Base-by-base conservation (phyloP, 176 grass and related monocot genomes). In the Aegilops speltoides region DNA sequence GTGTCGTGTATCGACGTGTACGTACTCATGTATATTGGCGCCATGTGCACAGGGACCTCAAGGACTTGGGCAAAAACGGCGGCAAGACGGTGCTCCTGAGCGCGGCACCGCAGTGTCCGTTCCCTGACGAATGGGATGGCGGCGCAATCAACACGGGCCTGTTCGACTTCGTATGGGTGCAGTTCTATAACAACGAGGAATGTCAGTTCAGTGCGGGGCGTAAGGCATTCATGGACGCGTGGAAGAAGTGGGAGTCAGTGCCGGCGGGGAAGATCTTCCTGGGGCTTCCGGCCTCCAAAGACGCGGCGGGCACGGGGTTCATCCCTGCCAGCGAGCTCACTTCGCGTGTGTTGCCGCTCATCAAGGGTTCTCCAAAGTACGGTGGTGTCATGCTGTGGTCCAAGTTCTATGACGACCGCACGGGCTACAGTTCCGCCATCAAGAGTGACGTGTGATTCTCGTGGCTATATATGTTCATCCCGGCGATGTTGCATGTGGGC, bases 101-200 rank as follows among this genome's bases (percentile, higher is more conserved):
- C 32, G 94, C 94, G 8, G 94, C 94, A 46, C 94, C 94, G 24
- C 91, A 96, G 91, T 96, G 94, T 62, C 91, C 91, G 8, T 96
- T 89, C 87, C 94, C 94, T 0, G 91, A 96, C 68, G 37, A 81
- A 28, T 85, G 82, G 76, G 52, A 91, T 40, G 68, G 87, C 61
- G 68, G 68, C 22, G 89, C 91, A 11, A 64, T 96, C 75, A 73
- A 8, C 69, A 95, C 91, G 4, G 94, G 87, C 4, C 26, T 93
- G 6, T 95, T 95, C 80, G 88, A 93, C 67, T 89, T 77, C 10
- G 88, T 95, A 1, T 95, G 94, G 94, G 91, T 95, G 78, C 94
- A 95, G 65, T 95, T 95, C 81, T 93, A 95, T 81, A 95, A 95
- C 84, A 95, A 95, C 70, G 72, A 54, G 26, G 23, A 31, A 62